These are phyloP conservation scores for Eustoma russellianum DNA, from an alignment of 257 asterid genomes.

Conservation along the genomic window DNA sequence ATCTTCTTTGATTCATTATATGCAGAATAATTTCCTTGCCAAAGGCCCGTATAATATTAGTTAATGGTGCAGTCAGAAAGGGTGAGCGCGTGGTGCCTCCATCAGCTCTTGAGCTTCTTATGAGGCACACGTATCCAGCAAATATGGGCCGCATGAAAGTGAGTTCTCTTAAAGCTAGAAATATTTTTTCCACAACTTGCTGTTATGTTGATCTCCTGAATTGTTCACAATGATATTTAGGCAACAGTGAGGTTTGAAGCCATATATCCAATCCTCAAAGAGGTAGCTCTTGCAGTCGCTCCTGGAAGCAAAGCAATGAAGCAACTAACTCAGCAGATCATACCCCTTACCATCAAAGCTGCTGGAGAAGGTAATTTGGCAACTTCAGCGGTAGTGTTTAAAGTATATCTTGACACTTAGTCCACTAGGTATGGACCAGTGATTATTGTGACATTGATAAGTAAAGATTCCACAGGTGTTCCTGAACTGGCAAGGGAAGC, in stretches of 20 bases:
- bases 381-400: background rate
- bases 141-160: slow-evolving; percentile 3
- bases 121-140: slow-evolving; percentile 7
- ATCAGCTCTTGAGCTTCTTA: slow-evolving; percentile 5
- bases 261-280: slow-evolving; percentile 23
- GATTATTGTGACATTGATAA: background rate
- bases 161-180: background rate
- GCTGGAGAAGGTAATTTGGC: slow-evolving; percentile 21
- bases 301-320: slow-evolving; percentile 23
- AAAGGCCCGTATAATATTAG: slow-evolving; percentile 7
- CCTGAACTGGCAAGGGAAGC: slow-evolving; percentile 23
- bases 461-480: slow-evolving; percentile 13
- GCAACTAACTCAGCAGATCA: slow-evolving; percentile 21
- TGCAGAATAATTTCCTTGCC: slow-evolving; percentile 10
- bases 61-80: slow-evolving; percentile 13
- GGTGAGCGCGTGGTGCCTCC: slow-evolving; percentile 15
- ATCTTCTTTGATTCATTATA: no score
- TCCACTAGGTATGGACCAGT: background rate
- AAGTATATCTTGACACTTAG: background rate
- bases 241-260: slow-evolving; percentile 25
- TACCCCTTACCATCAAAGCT: slow-evolving; percentile 18
- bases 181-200: background rate
- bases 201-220: no score
- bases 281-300: slow-evolving; percentile 22
- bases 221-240: slow-evolving; percentile 1